Evolutionary conservation across 352 stramenopile species (phyloP), one percentile per base, ranked within the genome.

Genomic region (Elongisporangium prolatum): DNA sequence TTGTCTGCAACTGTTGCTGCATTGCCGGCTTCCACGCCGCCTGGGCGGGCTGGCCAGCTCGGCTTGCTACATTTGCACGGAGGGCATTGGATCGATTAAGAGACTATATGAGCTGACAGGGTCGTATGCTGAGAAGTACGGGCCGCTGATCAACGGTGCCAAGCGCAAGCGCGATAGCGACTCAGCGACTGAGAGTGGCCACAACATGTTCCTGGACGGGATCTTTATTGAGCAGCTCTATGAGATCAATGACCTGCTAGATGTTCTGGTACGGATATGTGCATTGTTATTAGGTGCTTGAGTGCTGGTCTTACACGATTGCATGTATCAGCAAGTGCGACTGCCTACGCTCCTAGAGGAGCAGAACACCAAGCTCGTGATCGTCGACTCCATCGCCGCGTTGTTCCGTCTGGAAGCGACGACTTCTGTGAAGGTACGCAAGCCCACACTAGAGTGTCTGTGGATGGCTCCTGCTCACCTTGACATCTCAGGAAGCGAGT

Each of bases 211-310:
- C 40, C 66, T 94, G 21, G 80, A 94, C 61, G 63, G 68, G 16
- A 86, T 93, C 44, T 93, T 92, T 56, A 77, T 93, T 20, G 78
- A 93, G 54, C 77, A 90, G 61, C 66, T 90, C 28, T 91, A 90
- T 52, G 82, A 89, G 48, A 69, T 77, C 9, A 71, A 85, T 4
- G 80, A 82, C 38, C 71, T 93, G 0, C 61, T 92, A 28, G 65
- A 85, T 57, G 65, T 89, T 13, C 54, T 93, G 69, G 84, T 91
- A 38, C 37, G 37, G 38, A 20, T 3, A 3, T 25, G 16, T 57
- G 21, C 65, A 56, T 68, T 44, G 4, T 22, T 18, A n/a, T n/a
- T n/a, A n/a, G n/a, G n/a, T n/a, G n/a, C n/a, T 21, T 9, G 17
- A 50, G 37, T 59, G 59, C 13, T n/a, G n/a, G n/a, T n/a, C n/a